phyloP scores from a whole-genome alignment of 441 rosid genomes.

The Pelargonium exstipulatum region DNA sequence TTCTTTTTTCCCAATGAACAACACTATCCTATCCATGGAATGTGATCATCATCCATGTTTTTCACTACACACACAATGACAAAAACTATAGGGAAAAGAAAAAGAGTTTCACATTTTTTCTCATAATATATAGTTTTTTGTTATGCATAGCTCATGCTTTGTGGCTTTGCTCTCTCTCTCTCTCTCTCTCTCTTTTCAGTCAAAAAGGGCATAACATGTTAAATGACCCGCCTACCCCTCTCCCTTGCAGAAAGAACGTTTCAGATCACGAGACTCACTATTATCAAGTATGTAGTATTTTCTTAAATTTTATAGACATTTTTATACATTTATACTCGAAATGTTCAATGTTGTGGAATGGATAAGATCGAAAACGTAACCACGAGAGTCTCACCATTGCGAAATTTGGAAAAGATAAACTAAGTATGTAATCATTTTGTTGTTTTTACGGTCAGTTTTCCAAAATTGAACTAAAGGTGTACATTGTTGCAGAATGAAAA shows the following conservation, averaged over 20 bases:
- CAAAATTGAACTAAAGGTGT: too few relatives aligned
- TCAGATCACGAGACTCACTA: not conserved
- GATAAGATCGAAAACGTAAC: too few relatives aligned
- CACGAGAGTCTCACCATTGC: too few relatives aligned
- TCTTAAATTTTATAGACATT: too few relatives aligned
- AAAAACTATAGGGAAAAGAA: not conserved
- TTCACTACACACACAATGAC: not conserved
- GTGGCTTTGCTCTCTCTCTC: too few relatives aligned
- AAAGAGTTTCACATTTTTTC: not conserved
- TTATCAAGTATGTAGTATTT: too few relatives aligned
- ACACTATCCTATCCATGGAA: constrained; percentile 1
- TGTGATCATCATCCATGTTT: constrained; percentile 4
- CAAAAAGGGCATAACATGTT: not conserved
- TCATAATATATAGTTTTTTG: not conserved
- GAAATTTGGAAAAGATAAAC: too few relatives aligned
- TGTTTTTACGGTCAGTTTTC: too few relatives aligned
- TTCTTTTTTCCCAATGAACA: not conserved
- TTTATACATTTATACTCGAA: too few relatives aligned
- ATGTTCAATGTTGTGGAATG: too few relatives aligned
- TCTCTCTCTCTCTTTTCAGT: not conserved
- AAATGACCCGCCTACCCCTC: not conserved
- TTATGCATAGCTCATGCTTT: not conserved
- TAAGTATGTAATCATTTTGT: too few relatives aligned
- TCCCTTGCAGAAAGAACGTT: not conserved
- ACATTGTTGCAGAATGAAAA: too few relatives aligned